These are phyloP conservation scores for Chaetomiaceae sp. DNA, from an alignment of 2,329 filamentous ascomycete species.

Conservation along the genomic window DNA sequence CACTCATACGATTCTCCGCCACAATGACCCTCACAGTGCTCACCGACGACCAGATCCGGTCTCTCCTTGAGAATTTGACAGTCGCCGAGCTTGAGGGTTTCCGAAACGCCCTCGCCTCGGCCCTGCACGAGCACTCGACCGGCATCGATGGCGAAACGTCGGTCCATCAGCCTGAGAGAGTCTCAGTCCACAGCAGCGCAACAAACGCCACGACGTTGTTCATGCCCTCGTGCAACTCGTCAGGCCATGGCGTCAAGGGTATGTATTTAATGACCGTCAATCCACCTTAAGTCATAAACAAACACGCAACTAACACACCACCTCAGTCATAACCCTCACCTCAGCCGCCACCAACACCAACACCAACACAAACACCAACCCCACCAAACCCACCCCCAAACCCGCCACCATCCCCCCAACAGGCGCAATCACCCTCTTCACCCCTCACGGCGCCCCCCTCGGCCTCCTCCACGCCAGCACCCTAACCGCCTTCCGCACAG, in stretches of 20 bases:
- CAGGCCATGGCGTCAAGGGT: slow-evolving; percentile 66
- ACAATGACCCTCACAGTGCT: slow-evolving; percentile 56
- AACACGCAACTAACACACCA: neutral
- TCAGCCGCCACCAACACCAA: slow-evolving; percentile 29
- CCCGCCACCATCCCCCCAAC: slow-evolving; percentile 45
- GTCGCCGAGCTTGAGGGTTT: slow-evolving; percentile 50
- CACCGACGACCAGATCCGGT: slow-evolving; percentile 52
- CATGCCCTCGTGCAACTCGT: slow-evolving; percentile 65
- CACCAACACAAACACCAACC: neutral
- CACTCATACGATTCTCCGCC: too few species aligned
- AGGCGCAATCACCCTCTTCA: slow-evolving; percentile 67
- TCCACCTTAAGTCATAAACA: neutral
- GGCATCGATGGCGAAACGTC: slow-evolving; percentile 38
- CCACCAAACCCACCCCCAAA: slow-evolving; percentile 25
- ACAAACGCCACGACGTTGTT: slow-evolving; percentile 62
- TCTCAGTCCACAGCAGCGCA: slow-evolving; percentile 42
- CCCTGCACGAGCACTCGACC: slow-evolving; percentile 60
- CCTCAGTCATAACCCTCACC: slow-evolving; percentile 58
- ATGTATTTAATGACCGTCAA: neutral
- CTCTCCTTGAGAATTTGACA: slow-evolving; percentile 50
- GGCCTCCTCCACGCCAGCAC: slow-evolving; percentile 70
- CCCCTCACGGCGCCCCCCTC: slow-evolving; percentile 54
- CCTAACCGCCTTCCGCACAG: slow-evolving; percentile 76
- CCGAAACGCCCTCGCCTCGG: slow-evolving; percentile 43
- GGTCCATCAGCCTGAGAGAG: slow-evolving; percentile 54